These are phyloP conservation scores for Encephalitozoon romaleae DNA, from an alignment of 371 early-diverging fungal genomes.

Conservation along the genomic window DNA sequence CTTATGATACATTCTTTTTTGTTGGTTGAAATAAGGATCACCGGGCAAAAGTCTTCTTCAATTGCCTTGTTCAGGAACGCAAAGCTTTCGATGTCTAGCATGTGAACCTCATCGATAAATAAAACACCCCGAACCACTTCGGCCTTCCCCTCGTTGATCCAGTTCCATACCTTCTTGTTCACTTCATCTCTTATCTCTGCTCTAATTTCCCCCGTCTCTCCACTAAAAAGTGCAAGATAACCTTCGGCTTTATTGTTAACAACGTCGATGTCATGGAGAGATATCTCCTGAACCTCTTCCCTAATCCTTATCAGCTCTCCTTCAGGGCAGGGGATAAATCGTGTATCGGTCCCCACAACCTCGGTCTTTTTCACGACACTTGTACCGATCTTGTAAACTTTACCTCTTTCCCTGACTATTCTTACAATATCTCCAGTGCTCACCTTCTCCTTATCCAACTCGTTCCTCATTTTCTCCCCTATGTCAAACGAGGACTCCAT, in stretches of 20 bases:
- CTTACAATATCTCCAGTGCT: conserved; percentile 86
- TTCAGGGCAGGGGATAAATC: conserved; percentile 92
- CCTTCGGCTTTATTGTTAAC: conserved; percentile 73
- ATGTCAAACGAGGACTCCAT: conserved; percentile 98
- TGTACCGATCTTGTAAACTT: conserved; percentile 84
- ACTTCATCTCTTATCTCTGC: conserved; percentile 90
- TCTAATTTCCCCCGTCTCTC: conserved; percentile 92
- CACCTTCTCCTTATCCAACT: conserved; percentile 87
- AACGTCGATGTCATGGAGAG: conserved; percentile 96
- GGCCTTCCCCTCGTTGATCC: conserved; percentile 96
- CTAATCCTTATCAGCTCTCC: conserved; percentile 91
- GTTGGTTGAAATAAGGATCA: conserved; percentile 94
- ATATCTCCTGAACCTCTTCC: conserved; percentile 84
- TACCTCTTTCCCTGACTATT: conserved; percentile 93
- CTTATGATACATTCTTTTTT: conserved; percentile 78
- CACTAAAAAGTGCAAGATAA: conserved; percentile 84
- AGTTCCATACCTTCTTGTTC: conserved; percentile 84
- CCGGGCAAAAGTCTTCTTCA: conserved; percentile 83
- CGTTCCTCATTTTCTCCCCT: conserved; percentile 90
- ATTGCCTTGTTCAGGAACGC: conserved; percentile 84
- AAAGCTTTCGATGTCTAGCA: conserved; percentile 95
- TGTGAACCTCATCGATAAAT: conserved; percentile 95
- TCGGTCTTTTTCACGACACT: conserved; percentile 82
- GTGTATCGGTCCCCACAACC: conserved; percentile 75
- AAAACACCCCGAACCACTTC: conserved; percentile 89